Evolutionary conservation across 257 asterid genomes (phyloP).

Genomic region (Solanum chmielewskii): DNA sequence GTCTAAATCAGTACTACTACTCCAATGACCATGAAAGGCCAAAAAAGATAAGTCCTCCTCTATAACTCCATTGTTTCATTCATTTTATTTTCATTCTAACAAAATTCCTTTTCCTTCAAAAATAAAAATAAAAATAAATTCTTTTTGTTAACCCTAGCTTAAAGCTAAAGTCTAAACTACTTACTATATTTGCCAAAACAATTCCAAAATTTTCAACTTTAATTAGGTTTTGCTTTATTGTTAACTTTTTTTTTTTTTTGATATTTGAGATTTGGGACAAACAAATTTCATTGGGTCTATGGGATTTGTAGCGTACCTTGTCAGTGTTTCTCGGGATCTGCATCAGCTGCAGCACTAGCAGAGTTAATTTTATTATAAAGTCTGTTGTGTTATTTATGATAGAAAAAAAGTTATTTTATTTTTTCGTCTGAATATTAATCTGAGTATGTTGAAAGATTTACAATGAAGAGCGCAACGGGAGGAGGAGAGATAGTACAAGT

Average conservation of each 20-base stretch:
- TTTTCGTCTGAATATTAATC: neutral
- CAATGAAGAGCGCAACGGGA: neutral
- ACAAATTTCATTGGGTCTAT: conserved; percentile 9
- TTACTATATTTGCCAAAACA: neutral
- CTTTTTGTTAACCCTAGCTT: neutral
- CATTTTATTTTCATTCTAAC: conserved; percentile 11
- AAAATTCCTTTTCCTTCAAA: neutral
- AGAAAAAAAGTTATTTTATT: no score
- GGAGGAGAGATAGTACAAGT: conserved; percentile 86
- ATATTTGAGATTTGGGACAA: conserved; percentile 12
- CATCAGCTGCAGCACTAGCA: conserved; percentile 1
- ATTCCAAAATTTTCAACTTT: neutral
- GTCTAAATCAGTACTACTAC: neutral
- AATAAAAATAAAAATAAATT: neutral
- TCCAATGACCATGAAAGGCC: neutral
- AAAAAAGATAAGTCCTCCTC: neutral
- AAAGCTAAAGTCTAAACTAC: neutral
- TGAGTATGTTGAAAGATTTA: neutral
- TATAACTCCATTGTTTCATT: conserved; percentile 33
- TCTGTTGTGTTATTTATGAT: neutral
- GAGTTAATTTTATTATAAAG: neutral
- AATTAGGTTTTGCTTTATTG: neutral
- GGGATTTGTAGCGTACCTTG: conserved; percentile 9
- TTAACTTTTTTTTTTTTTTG: conserved; percentile 3
- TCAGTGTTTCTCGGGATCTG: conserved; percentile 27